Evolutionary conservation across 192 early-diverging fungal species (phyloP).

Genomic region (Entophlyctis helioformis): DNA sequence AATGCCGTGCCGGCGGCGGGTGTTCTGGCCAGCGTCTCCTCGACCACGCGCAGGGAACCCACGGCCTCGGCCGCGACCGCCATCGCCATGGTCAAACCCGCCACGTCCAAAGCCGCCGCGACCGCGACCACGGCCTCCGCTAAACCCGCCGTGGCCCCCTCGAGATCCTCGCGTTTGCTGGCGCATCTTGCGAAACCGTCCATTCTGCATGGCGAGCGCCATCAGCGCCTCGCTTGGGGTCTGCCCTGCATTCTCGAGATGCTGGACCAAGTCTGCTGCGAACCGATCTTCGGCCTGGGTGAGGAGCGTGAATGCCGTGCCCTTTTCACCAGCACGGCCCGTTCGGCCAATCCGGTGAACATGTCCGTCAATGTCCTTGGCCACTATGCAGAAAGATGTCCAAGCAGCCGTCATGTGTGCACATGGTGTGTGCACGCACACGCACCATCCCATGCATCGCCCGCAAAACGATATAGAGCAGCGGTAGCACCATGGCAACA

Average conservation of each 20-base stretch:
- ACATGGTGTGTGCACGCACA: too few relatives aligned
- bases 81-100: too few relatives aligned
- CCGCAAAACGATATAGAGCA: too few relatives aligned
- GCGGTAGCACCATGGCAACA: too few relatives aligned
- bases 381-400: conserved; percentile 24
- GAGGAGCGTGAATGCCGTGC: conserved; percentile 85
- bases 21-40: too few relatives aligned
- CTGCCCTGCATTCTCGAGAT: conserved; percentile 72
- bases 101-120: conserved; percentile 22
- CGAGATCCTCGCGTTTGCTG: conserved; percentile 31
- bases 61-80: too few relatives aligned
- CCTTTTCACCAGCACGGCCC: conserved; percentile 87
- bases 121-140: conserved; percentile 27
- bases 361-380: conserved; percentile 74
- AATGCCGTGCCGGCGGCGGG: too few relatives aligned
- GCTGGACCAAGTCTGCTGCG: conserved; percentile 20
- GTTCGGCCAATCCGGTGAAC: conserved; percentile 92
- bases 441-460: too few relatives aligned
- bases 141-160: conserved; percentile 27
- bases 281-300: conserved; percentile 68
- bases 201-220: conserved; percentile 72
- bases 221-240: conserved; percentile 70
- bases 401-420: too few relatives aligned
- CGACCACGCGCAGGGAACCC: too few relatives aligned
- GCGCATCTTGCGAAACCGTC: conserved; percentile 43